These are phyloP conservation scores for Penicillium carneum DNA, from an alignment of 2,329 filamentous ascomycete genomes.

Conservation along the genomic window DNA sequence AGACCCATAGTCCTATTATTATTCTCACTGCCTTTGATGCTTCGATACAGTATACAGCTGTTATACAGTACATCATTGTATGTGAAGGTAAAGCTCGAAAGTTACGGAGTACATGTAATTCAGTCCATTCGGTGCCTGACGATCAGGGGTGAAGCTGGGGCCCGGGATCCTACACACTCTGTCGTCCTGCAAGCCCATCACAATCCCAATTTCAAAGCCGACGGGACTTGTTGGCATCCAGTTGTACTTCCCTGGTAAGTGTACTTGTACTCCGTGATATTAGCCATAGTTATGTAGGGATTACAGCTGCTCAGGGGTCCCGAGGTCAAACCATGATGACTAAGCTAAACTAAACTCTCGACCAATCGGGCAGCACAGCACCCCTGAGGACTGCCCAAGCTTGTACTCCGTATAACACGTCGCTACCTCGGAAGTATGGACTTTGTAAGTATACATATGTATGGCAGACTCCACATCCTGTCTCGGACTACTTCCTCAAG, in stretches of 20 bases:
- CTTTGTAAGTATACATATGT: neutral
- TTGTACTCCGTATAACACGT: neutral
- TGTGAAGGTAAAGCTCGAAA: neutral
- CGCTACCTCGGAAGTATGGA: neutral
- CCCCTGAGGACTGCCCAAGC: neutral
- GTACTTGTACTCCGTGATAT: neutral
- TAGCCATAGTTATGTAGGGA: neutral
- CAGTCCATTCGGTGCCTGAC: slow-evolving; percentile 21
- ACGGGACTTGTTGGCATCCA: neutral
- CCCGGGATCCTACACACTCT: neutral
- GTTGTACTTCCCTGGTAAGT: neutral
- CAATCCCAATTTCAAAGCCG: neutral
- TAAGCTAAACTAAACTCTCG: neutral
- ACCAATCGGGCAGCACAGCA: neutral
- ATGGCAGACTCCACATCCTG: neutral
- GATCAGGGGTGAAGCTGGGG: slow-evolving; percentile 20
- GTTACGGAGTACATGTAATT: neutral
- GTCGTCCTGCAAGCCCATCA: neutral
- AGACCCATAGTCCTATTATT: slow-evolving; percentile 8
- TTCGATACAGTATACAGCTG: neutral
- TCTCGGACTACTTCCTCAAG: neutral
- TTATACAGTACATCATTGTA: neutral
- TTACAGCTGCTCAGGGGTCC: neutral
- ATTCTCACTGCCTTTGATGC: neutral
- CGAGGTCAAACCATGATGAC: neutral